A percentile compares a stretch with the other conserved stretches of the same genome.
Evolutionary conservation across 148 eudicot genomes (phyloP).

Genomic region (Tetragonia tetragonoides): DNA sequence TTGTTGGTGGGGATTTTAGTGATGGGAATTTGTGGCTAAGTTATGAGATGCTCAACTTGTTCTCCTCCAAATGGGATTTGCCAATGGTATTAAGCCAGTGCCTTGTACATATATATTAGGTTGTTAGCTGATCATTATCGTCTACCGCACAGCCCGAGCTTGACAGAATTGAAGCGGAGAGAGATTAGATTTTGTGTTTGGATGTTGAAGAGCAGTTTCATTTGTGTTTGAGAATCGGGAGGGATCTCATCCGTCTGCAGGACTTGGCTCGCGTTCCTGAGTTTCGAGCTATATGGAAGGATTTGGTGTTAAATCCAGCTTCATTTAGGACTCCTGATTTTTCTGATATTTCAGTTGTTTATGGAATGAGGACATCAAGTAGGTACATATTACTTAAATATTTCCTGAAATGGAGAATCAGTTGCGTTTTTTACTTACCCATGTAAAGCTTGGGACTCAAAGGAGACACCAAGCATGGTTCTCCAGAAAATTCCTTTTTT

Average conservation of each 20-base stretch:
- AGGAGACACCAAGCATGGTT: constrained; percentile 82
- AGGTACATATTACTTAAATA: constrained; percentile 55
- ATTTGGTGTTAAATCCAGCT: constrained; percentile 56
- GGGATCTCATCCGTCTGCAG: constrained; percentile 85
- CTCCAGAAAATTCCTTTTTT: constrained; percentile 55
- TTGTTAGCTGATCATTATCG: constrained; percentile 71
- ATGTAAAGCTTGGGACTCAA: constrained; percentile 71
- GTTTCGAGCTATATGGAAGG: constrained; percentile 70
- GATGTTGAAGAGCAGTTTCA: constrained; percentile 66
- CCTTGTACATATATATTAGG: constrained; percentile 72
- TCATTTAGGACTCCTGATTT: constrained; percentile 48
- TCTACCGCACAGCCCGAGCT: constrained; percentile 26
- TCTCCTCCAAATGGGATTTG: constrained; percentile 59
- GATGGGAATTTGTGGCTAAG: constrained; percentile 85
- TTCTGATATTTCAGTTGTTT: constrained; percentile 55
- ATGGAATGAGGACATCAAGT: constrained; percentile 60
- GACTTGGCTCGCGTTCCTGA: constrained; percentile 78
- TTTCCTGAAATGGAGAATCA: constrained; percentile 81
- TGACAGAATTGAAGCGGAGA: constrained; percentile 44
- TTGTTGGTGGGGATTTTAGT: constrained; percentile 65
- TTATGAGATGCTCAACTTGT: constrained; percentile 48
- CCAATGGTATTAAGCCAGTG: constrained; percentile 60
- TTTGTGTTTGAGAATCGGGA: constrained; percentile 74
- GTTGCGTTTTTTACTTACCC: constrained; percentile 72
- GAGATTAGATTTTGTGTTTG: constrained; percentile 76